Evolutionary conservation across 176 grass and related monocot species (phyloP), one percentile per base, ranked within the genome.

Genomic region (Aegilops umbellulata): DNA sequence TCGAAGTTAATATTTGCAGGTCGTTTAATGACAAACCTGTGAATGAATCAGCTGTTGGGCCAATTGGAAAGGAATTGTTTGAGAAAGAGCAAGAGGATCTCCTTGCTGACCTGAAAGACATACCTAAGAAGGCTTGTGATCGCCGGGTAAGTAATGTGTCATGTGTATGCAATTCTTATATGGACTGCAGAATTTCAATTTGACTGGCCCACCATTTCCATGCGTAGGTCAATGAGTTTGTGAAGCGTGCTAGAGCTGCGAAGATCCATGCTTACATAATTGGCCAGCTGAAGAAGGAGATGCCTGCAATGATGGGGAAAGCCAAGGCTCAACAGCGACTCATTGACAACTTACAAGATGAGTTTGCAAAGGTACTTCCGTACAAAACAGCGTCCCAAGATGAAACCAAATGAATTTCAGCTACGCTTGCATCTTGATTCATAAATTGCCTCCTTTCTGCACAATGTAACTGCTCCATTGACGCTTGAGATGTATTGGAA

Each of bases 121-220:
- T 98, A 38, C 95, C 96, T 44, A 98, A 95, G 77, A 98, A 98
- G 60, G 93, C 96, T 31, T 95, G 96, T 89, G 93, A 98, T 78
- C 87, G 96, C 1, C 49, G 88, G 70, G 96, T 98, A 92, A 88
- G 81, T 79, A 58, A 53, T 46, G 0, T 49, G 8, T 74, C 26
- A 38, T 74, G 30, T 62, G 0, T 76, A 35, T 36, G 46, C 13
- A 30, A 30, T 22, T 10, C 23, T 51, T 29, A 26, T 13, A 76
- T 9, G 8, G n/a, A 16, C 17, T 42, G 32, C 61, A 63, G 22
- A 25, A 9, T 30, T 39, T 80, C 47, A 6, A 69, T 36, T 32
- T 69, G 35, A 81, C 55, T 61, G 39, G 0, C 16, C 16, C 17
- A 6, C 60, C 29, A 11, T 49, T 81, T 80, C 30, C 25, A 57